Evolutionary conservation across 1,139 yeast species (phyloP).

Genomic region (Yamadazyma diddensiae): DNA sequence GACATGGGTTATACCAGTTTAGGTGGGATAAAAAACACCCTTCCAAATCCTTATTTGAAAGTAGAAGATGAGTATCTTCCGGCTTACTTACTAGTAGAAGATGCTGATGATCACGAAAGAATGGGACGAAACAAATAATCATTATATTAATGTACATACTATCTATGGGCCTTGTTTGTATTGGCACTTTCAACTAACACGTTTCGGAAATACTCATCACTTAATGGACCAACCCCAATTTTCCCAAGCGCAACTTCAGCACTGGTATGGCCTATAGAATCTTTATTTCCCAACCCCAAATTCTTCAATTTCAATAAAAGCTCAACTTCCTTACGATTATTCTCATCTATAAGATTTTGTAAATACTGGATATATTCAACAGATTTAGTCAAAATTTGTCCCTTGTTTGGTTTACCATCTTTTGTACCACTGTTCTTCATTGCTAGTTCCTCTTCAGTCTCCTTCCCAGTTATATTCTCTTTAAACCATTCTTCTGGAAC

Average conservation of each 20-base stretch:
- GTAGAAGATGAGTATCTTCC: constrained; percentile 45
- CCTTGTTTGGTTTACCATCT: constrained; percentile 92
- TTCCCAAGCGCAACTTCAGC: constrained; percentile 77
- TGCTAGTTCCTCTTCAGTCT: constrained; percentile 26
- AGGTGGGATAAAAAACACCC: constrained; percentile 70
- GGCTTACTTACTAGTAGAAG: constrained; percentile 61
- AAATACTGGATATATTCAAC: constrained; percentile 78
- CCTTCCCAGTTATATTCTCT: constrained; percentile 12
- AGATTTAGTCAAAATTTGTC: constrained; percentile 79
- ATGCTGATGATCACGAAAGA: constrained; percentile 56
- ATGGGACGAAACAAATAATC: constrained; percentile 26
- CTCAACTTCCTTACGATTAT: constrained; percentile 76
- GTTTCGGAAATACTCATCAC: constrained; percentile 44
- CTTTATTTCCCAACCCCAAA: constrained; percentile 38
- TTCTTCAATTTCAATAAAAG: constrained; percentile 58
- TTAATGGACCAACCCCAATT: constrained; percentile 79
- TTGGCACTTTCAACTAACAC: constrained; percentile 34
- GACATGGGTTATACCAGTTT: constrained; percentile 79
- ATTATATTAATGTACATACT: constrained; percentile 2
- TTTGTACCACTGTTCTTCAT: constrained; percentile 64
- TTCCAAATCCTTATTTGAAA: constrained; percentile 59
- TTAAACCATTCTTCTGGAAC: constrained; percentile 64
- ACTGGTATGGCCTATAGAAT: constrained; percentile 63
- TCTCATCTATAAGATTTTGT: constrained; percentile 74
- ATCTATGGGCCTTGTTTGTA: constrained; percentile 22